Conservation (phyloP, 2,329 filamentous ascomycete species). For the Scorias spongiosa region DNA sequence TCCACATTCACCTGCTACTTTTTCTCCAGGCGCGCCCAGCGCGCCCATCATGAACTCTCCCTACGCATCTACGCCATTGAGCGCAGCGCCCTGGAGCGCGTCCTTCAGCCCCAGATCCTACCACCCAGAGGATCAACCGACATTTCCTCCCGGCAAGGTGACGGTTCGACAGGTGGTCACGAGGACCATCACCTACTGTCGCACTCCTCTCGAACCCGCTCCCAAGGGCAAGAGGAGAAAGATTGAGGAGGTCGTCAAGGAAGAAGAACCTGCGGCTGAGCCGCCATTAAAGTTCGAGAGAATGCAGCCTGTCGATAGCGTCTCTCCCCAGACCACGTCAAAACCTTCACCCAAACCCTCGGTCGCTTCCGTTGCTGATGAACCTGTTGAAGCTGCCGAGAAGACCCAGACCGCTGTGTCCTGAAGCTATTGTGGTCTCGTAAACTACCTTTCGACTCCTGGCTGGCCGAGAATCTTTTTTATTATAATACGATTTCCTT, state of each 20-base stretch:
- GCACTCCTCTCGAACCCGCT: constrained; percentile 59
- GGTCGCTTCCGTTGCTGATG: not conserved
- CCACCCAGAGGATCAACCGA: constrained; percentile 11
- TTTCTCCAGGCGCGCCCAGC: constrained; percentile 44
- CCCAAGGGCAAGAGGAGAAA: constrained; percentile 89
- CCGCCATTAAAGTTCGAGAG: constrained; percentile 11
- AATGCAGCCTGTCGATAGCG: constrained; percentile 5
- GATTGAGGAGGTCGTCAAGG: constrained; percentile 27
- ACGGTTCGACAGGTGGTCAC: constrained; percentile 81
- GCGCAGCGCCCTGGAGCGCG: constrained; percentile 21
- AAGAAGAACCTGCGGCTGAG: constrained; percentile 4
- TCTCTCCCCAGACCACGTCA: not conserved
- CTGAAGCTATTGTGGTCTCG: too few species aligned
- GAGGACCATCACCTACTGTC: constrained; percentile 81
- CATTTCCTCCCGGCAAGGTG: constrained; percentile 29
- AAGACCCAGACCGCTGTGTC: not conserved
- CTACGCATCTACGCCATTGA: constrained; percentile 38
- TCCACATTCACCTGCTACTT: constrained; percentile 49
- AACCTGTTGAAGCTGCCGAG: constrained; percentile 1
- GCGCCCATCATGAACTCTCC: constrained; percentile 44
- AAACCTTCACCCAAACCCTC: not conserved
- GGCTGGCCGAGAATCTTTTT: too few species aligned
- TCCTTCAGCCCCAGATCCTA: constrained; percentile 59
- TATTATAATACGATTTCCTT: too few species aligned
- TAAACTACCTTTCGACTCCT: too few species aligned